phyloP scores from a whole-genome alignment of 495 filamentous ascomycete genomes.

The Podospora fimiseda region DNA sequence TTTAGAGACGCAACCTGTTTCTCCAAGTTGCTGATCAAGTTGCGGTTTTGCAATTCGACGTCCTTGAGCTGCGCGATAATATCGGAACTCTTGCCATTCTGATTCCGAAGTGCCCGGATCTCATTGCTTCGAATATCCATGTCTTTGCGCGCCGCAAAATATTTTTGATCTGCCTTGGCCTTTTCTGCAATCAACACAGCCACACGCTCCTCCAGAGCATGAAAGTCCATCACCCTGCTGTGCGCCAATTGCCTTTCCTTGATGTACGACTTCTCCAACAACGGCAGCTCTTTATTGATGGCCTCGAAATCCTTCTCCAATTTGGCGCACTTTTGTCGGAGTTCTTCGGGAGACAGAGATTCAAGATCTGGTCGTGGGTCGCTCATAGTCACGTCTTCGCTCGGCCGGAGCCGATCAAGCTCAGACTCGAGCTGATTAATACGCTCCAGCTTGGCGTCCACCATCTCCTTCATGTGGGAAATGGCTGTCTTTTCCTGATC shows the following conservation, averaged over 20 bases:
- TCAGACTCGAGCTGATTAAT: conserved; percentile 79
- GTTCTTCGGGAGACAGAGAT: conserved; percentile 54
- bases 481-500: conserved; percentile 64
- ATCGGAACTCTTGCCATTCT: conserved; percentile 86
- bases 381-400: conserved; percentile 36
- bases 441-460: conserved; percentile 63
- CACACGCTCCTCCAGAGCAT: conserved; percentile 71
- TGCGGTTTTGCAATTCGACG: conserved; percentile 57
- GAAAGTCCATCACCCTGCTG: conserved; percentile 74
- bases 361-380: conserved; percentile 45
- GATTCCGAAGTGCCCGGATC: conserved; percentile 65
- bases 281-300: conserved; percentile 78
- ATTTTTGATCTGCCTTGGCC: conserved; percentile 94
- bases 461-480: conserved; percentile 70
- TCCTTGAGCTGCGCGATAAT: conserved; percentile 92
- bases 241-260: conserved; percentile 75
- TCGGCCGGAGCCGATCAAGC: conserved; percentile 59
- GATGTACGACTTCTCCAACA: conserved; percentile 80
- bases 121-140: conserved; percentile 77
- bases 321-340: conserved; percentile 63
- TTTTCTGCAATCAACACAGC: conserved; percentile 76
- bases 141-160: conserved; percentile 88
- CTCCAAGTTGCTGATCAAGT: conserved; percentile 72
- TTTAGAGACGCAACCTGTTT: conserved; percentile 80
- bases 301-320: conserved; percentile 73